Conservation (phyloP, 768 basidiomycete genomes). For the Exsudoporus frostii region DNA sequence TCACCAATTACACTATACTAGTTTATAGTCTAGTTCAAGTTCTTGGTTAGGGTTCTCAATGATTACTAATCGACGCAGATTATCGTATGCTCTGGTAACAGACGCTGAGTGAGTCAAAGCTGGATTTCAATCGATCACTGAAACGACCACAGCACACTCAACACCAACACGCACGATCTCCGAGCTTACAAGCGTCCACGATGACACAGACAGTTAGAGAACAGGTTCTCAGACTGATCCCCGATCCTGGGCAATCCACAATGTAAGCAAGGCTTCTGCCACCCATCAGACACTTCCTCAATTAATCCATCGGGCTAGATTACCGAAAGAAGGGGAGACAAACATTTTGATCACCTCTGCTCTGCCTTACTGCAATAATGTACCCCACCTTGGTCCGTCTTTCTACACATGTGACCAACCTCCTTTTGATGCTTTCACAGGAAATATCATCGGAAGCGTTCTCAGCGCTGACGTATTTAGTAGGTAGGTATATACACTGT, state of each 20-base stretch:
- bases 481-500: conserved; percentile 53
- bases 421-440: conserved; percentile 32
- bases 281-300: background rate
- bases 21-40: background rate
- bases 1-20: background rate
- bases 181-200: background rate
- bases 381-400: conserved; percentile 83
- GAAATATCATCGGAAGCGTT: conserved; percentile 93
- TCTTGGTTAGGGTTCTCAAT: background rate
- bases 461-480: conserved; percentile 97
- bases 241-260: conserved; percentile 48
- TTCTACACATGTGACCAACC: conserved; percentile 4
- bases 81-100: background rate
- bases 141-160: background rate
- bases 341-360: conserved; percentile 95
- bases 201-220: conserved; percentile 59
- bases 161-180: background rate
- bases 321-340: conserved; percentile 80
- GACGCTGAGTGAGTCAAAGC: conserved; percentile 5
- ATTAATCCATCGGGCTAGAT: conserved; percentile 31
- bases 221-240: conserved; percentile 48
- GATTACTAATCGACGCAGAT: conserved; percentile 15
- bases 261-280: conserved; percentile 36
- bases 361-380: conserved; percentile 95
- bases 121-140: conserved; percentile 2